phyloP scores from a whole-genome alignment of 345 rosid genomes.

The Salix dunnii region DNA sequence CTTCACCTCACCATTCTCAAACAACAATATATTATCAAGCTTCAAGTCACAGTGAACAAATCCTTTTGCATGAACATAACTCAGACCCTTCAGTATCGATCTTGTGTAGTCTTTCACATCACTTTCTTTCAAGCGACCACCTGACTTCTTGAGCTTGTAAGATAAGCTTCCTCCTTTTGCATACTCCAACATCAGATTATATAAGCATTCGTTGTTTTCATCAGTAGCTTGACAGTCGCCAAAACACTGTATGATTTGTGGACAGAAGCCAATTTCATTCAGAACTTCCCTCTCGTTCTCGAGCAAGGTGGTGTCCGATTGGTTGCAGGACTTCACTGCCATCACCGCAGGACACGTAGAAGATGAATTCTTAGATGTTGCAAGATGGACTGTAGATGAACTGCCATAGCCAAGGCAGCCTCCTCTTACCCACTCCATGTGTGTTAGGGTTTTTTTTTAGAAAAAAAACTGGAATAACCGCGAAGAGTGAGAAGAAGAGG shows the following conservation, averaged over 20 bases:
- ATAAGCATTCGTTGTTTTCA: constrained; percentile 14
- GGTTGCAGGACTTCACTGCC: constrained; percentile 31
- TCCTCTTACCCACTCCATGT: constrained; percentile 38
- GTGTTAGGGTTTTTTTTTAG: background rate
- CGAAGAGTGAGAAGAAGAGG: background rate
- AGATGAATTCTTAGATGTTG: background rate
- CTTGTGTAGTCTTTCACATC: constrained; percentile 13
- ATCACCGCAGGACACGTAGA: constrained; percentile 13
- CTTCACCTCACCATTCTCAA: constrained; percentile 21
- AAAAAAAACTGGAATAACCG: background rate
- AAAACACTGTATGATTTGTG: constrained; percentile 19
- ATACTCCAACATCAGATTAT: constrained; percentile 30
- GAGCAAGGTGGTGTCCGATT: constrained; percentile 14
- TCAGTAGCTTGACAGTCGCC: constrained; percentile 18
- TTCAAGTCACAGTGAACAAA: constrained; percentile 36
- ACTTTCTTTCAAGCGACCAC: constrained; percentile 22
- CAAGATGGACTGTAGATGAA: constrained; percentile 23
- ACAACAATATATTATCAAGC: constrained; percentile 29
- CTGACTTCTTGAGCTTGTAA: constrained; percentile 12
- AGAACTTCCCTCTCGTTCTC: constrained; percentile 26
- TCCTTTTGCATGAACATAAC: constrained; percentile 28
- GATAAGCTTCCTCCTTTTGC: constrained; percentile 30
- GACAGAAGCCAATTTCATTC: constrained; percentile 9
- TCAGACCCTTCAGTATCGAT: constrained; percentile 27
- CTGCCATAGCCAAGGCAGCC: constrained; percentile 28